These are phyloP conservation scores for Crithidia bombi DNA, from an alignment of 208 protist genomes.

Conservation along the genomic window DNA sequence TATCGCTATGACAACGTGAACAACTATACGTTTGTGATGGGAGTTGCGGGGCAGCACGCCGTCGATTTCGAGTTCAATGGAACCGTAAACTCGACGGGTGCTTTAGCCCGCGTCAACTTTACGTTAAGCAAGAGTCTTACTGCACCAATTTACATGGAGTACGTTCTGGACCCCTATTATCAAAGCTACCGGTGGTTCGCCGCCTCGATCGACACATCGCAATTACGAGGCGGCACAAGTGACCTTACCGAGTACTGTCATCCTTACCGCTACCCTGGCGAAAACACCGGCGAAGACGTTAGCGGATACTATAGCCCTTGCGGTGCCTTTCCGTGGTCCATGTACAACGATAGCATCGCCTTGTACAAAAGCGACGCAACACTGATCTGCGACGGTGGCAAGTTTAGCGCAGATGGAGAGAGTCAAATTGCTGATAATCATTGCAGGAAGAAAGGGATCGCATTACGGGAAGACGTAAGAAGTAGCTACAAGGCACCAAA, in stretches of 20 bases:
- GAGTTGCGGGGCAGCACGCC: conserved; percentile 23
- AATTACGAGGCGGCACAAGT: conserved; percentile 54
- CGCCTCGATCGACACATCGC: conserved; percentile 56
- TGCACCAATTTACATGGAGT: conserved; percentile 96
- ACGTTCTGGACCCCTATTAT: conserved; percentile 96
- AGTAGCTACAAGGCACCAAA: conserved; percentile 79
- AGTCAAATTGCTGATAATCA: conserved; percentile 35
- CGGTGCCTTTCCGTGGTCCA: conserved; percentile 95
- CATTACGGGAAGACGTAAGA: conserved; percentile 87
- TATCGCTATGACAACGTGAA: conserved; percentile 84
- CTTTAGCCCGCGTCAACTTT: conserved; percentile 49
- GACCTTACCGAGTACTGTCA: conserved; percentile 33
- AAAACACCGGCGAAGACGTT: conserved; percentile 33
- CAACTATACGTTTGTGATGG: conserved; percentile 47
- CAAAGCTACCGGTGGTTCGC: conserved; percentile 97
- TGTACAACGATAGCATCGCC: conserved; percentile 97
- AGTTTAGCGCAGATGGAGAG: conserved; percentile 52
- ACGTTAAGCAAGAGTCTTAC: conserved; percentile 70
- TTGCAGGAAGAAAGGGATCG: conserved; percentile 93
- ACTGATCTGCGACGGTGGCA: conserved; percentile 83
- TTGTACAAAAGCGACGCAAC: conserved; percentile 51
- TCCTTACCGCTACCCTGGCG: conserved; percentile 74
- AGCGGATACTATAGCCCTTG: conserved; percentile 93
- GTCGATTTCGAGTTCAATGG: conserved; percentile 58
- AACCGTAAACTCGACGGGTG: conserved; percentile 45